A percentile compares a stretch with the other conserved stretches of the same genome.
Conservation (phyloP, 352 stramenopile genomes). For the Globisporangium barbulae region DNA sequence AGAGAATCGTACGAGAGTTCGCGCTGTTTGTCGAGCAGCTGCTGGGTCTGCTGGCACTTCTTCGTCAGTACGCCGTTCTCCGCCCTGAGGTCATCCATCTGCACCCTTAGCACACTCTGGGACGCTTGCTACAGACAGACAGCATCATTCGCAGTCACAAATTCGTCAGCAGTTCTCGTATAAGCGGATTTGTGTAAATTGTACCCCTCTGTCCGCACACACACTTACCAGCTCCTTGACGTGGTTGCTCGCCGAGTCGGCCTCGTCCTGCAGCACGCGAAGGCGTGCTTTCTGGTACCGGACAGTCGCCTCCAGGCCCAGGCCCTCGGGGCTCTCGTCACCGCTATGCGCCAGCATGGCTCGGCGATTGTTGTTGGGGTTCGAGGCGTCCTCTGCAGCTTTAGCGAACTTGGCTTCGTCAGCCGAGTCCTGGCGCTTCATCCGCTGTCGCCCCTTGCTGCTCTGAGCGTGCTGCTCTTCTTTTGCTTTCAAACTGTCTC, state of each 20-base stretch:
- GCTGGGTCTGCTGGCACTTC: slow-evolving; percentile 62
- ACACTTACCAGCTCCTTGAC: slow-evolving; percentile 44
- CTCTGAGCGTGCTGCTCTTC: background rate
- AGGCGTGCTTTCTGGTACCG: slow-evolving; percentile 75
- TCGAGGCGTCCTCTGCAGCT: background rate
- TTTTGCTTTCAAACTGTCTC: slow-evolving; percentile 5
- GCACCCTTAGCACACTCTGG: slow-evolving; percentile 28
- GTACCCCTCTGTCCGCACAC: background rate
- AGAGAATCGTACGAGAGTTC: slow-evolving; percentile 45
- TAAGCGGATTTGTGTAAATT: background rate
- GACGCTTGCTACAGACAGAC: slow-evolving; percentile 30
- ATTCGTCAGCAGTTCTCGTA: background rate
- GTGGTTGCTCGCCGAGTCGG: slow-evolving; percentile 33
- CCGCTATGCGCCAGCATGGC: background rate
- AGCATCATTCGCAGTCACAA: background rate
- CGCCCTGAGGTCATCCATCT: slow-evolving; percentile 44
- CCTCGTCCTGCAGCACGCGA: slow-evolving; percentile 68
- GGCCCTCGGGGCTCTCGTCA: slow-evolving; percentile 25
- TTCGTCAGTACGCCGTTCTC: slow-evolving; percentile 50
- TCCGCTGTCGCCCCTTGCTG: background rate
- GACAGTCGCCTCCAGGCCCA: slow-evolving; percentile 57
- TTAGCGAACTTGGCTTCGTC: background rate
- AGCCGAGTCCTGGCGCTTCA: slow-evolving; percentile 4
- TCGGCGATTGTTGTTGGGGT: background rate
- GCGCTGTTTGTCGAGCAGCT: slow-evolving; percentile 74